Percentiles rank a stretch among this genome's conserved stretches.
Conservation (phyloP, 169 alveolate species). For the Eimeria acervulina region DNA sequence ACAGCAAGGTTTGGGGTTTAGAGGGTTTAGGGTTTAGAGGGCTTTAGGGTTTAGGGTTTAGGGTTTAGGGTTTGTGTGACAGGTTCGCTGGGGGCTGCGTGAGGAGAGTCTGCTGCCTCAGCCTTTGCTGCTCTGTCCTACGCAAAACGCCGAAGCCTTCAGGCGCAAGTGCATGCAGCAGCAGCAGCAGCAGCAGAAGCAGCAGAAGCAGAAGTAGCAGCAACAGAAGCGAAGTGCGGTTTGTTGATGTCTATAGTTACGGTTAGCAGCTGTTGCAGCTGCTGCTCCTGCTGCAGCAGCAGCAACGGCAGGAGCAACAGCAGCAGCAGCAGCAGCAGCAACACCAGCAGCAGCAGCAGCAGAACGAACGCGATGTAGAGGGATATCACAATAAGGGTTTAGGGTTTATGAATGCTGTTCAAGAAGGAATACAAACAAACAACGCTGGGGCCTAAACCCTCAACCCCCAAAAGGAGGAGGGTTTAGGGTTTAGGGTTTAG, state of each 20-base stretch:
- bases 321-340: not conserved
- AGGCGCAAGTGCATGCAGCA: not conserved
- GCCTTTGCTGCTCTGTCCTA: slow-evolving; percentile 52
- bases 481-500: slow-evolving; percentile 2
- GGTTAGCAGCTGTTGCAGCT: not conserved
- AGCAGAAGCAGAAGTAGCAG: not conserved
- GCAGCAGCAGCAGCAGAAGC: not conserved
- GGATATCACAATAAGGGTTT: not conserved
- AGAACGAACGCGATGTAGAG: not conserved
- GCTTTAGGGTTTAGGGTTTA: not conserved
- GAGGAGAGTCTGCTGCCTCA: slow-evolving; percentile 3
- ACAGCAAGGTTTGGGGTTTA: too few species aligned
- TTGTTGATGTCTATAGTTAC: not conserved
- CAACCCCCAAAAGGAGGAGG: not conserved
- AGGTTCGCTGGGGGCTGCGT: not conserved
- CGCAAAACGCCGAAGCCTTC: not conserved
- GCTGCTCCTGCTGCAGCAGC: not conserved
- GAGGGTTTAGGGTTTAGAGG: not conserved
- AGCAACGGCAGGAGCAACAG: slow-evolving; percentile 2
- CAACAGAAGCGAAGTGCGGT: not conserved
- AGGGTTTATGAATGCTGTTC: not conserved
- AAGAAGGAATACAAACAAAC: not conserved
- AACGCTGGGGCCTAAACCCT: not conserved
- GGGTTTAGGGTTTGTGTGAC: not conserved
- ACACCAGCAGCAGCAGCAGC: not conserved